Base-by-base conservation (phyloP, 1,284 basidiomycete species). In the Microbotryum violaceum region DNA sequence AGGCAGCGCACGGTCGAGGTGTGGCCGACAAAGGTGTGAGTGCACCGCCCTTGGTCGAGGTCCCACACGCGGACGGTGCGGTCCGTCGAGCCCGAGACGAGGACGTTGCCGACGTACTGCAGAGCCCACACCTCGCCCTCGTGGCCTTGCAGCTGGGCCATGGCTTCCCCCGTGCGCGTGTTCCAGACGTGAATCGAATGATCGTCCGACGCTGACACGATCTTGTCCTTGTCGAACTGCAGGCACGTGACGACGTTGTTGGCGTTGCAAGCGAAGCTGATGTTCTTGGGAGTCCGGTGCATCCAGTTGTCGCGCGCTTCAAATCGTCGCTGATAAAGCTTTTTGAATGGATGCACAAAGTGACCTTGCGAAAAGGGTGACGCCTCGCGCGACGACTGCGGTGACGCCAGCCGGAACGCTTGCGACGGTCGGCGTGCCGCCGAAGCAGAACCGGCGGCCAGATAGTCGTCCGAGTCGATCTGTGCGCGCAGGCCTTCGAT, bases 61-160 rank as follows among this genome's bases (percentile, higher is more conserved):
- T 94, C 86, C 93, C 93, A 97, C 54, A 96, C 87, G 50, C 93
- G 83, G 47, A 97, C 89, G 1, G 90, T 94, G 42, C 92, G 84
- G 77, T 97, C 92, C 6, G 93, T 97, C 44, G 88, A 90, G 21
- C 92, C 93, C 64, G 87, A 91, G 64, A 97, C 92, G 14, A 97
- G 83, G 2, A 85, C 87, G 72, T 94, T 87, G 52, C 76, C 78
- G 73, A 88, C 85, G 69, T 79, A 80, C 69, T 80, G 75, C 23
- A 97, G 79, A 9, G 93, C 92, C 92, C 92, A 97, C 3, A 97
- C 91, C 42, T 93, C 92, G 49, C 92, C 92, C 72, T 92, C 88
- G 73, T 97, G 93, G 3, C 92, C 92, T 61, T 87, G 82, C 23
- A 97, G 80, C 1, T 85, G 83, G 57, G 82, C 84, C 6, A 86